phyloP scores from a whole-genome alignment of 2,329 filamentous ascomycete species.

The Diplodia sapinea region DNA sequence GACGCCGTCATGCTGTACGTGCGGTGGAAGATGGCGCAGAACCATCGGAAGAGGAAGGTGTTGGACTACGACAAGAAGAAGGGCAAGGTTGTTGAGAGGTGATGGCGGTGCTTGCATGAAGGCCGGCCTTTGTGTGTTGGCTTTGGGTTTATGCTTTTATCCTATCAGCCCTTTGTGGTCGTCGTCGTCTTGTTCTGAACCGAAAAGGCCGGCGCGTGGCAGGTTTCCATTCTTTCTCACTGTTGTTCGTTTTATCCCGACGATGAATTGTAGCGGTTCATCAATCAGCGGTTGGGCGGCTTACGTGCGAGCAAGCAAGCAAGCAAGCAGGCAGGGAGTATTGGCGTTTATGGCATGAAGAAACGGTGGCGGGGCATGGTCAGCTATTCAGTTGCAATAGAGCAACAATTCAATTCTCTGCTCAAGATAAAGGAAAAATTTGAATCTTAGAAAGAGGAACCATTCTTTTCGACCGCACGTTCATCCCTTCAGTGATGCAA shows the following conservation, averaged over 20 bases:
- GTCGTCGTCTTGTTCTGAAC: too few species aligned
- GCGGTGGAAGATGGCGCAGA: constrained; percentile 56
- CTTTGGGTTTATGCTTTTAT: neutral
- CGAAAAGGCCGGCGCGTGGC: neutral
- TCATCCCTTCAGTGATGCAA: neutral
- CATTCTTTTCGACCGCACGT: neutral
- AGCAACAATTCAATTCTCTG: neutral
- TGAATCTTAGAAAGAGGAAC: neutral
- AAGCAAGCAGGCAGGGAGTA: constrained; percentile 8
- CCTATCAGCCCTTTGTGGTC: neutral
- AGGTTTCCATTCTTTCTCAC: neutral
- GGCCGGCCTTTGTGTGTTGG: neutral
- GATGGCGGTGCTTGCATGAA: too few species aligned
- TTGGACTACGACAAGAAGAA: constrained; percentile 48
- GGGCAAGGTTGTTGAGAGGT: constrained; percentile 29
- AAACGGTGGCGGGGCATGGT: neutral
- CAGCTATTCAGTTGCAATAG: neutral
- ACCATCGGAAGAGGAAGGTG: constrained; percentile 53
- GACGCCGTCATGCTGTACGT: constrained; percentile 68
- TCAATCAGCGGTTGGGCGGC: neutral
- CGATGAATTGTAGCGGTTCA: neutral
- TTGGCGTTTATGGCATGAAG: constrained; percentile 5
- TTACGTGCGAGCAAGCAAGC: neutral
- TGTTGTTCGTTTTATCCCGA: neutral
- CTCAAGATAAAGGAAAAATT: neutral